A percentile compares a stretch with the other conserved stretches of the same genome.
These are phyloP conservation scores for Wickerhamiella alocasiicola DNA, from an alignment of 805 yeast genomes.

Conservation along the genomic window DNA sequence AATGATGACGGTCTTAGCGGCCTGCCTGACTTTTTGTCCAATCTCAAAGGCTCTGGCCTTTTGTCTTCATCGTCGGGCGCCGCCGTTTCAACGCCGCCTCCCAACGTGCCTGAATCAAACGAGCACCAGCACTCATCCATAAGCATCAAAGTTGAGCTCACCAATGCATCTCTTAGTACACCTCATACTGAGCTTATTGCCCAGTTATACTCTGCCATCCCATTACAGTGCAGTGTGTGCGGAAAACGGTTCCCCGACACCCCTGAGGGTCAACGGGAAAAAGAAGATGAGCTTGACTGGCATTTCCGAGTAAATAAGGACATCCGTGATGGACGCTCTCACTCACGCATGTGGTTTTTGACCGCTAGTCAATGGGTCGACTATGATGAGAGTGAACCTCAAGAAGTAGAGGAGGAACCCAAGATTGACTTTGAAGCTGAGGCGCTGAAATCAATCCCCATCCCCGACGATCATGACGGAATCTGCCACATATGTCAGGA, in stretches of 20 bases:
- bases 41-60: constrained; percentile 23
- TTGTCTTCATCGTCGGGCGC: constrained; percentile 10
- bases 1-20: neutral
- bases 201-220: constrained; percentile 43
- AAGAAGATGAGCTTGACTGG: constrained; percentile 80
- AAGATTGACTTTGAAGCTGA: constrained; percentile 24
- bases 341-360: constrained; percentile 73
- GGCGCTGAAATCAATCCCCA: constrained; percentile 40
- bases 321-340: constrained; percentile 41
- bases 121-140: constrained; percentile 9
- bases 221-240: constrained; percentile 79
- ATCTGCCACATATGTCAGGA: constrained; percentile 66
- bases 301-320: constrained; percentile 85
- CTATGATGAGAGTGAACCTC: constrained; percentile 45
- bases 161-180: constrained; percentile 23
- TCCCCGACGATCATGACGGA: constrained; percentile 53
- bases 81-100: neutral
- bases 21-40: constrained; percentile 15
- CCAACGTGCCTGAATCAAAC: neutral
- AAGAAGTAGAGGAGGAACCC: constrained; percentile 13
- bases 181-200: constrained; percentile 27
- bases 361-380: constrained; percentile 59
- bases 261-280: constrained; percentile 38
- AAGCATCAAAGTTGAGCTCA: constrained; percentile 24
- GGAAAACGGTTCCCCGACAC: constrained; percentile 70